Evolutionary conservation across 108 stramenopile genomes (phyloP).

Genomic region (Asterionellopsis glacialis): DNA sequence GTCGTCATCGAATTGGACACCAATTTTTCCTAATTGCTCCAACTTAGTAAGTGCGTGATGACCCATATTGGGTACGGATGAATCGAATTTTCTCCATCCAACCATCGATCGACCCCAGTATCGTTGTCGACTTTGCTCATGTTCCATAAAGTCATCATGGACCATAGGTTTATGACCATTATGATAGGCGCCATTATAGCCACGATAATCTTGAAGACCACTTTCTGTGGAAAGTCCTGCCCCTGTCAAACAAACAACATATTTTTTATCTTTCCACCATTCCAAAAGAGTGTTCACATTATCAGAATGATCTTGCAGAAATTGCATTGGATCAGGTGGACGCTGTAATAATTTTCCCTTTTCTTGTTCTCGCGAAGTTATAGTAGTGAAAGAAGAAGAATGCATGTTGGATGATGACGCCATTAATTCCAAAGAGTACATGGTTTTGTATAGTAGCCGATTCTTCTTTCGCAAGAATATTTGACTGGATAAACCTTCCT

Average conservation of each 20-base stretch:
- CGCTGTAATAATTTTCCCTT: not conserved
- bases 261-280: conserved; percentile 50
- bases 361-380: no score
- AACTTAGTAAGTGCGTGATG: conserved; percentile 87
- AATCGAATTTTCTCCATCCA: conserved; percentile 75
- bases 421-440: no score
- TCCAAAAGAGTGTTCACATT: conserved; percentile 11
- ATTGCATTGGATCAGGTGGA: conserved; percentile 18
- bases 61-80: conserved; percentile 75
- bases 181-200: conserved; percentile 90
- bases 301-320: conserved; percentile 9
- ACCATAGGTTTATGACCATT: conserved; percentile 94
- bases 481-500: no score
- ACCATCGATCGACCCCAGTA: conserved; percentile 96
- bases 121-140: conserved; percentile 59
- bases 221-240: conserved; percentile 94
- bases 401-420: no score
- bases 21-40: conserved; percentile 66
- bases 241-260: conserved; percentile 83
- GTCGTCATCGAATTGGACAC: conserved; percentile 47
- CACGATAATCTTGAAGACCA: conserved; percentile 97
- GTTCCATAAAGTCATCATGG: conserved; percentile 89
- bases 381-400: no score
- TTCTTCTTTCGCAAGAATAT: no score
- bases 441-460: no score